phyloP scores from a whole-genome alignment of 2,329 filamentous ascomycete genomes.

The Monilinia polystroma region DNA sequence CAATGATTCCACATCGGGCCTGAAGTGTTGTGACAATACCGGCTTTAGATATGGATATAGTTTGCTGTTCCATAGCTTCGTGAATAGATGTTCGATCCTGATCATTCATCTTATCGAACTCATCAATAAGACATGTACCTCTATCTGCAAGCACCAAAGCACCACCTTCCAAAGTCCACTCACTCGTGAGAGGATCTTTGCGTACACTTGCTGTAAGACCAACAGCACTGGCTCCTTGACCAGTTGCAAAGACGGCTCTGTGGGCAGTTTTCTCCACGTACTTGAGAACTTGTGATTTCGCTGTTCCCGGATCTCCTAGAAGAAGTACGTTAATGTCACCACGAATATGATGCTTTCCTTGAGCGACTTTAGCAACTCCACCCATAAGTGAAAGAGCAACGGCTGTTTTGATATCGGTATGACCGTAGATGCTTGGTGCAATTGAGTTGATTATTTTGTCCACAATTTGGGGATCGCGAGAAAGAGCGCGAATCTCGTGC shows the following conservation, averaged over 20 bases:
- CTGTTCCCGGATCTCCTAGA: slow-evolving; percentile 94
- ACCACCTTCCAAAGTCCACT: slow-evolving; percentile 97
- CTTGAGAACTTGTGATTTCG: slow-evolving; percentile 96
- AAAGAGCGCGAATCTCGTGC: slow-evolving; percentile 81
- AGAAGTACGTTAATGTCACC: slow-evolving; percentile 98
- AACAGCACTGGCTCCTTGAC: slow-evolving; percentile 94
- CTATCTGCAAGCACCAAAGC: slow-evolving; percentile 92
- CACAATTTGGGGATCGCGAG: slow-evolving; percentile 84
- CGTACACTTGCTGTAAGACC: slow-evolving; percentile 97
- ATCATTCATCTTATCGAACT: slow-evolving; percentile 99
- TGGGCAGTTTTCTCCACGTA: slow-evolving; percentile 98
- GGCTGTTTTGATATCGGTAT: slow-evolving; percentile 95
- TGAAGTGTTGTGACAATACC: slow-evolving; percentile 97
- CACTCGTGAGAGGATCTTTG: slow-evolving; percentile 88
- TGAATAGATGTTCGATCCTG: slow-evolving; percentile 97
- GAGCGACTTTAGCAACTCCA: slow-evolving; percentile 87
- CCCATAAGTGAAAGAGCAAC: slow-evolving; percentile 92
- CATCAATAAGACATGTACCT: slow-evolving; percentile 93
- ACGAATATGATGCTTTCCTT: slow-evolving; percentile 84
- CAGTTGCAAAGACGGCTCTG: slow-evolving; percentile 93
- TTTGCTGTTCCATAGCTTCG: slow-evolving; percentile 99
- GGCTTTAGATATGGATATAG: slow-evolving; percentile 97
- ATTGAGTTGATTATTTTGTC: slow-evolving; percentile 93
- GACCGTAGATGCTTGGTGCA: slow-evolving; percentile 95
- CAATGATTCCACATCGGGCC: slow-evolving; percentile 92